Percentiles rank a stretch among this genome's conserved stretches.
phyloP scores from a whole-genome alignment of 495 filamentous ascomycete species.

The Penicillium goetzii region DNA sequence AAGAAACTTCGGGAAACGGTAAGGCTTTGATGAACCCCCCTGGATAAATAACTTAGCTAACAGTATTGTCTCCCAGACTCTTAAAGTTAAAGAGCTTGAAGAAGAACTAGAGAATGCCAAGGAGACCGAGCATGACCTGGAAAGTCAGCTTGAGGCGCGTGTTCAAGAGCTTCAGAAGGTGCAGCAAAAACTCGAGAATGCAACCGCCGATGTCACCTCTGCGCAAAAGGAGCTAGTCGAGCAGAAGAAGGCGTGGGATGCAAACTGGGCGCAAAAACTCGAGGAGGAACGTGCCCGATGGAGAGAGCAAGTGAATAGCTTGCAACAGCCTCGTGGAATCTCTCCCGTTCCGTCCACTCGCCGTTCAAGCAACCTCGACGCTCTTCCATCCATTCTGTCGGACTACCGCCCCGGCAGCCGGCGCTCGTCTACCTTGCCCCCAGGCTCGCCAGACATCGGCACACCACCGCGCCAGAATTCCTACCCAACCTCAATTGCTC shows the following conservation, averaged over 20 bases:
- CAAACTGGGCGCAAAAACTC: conserved; percentile 61
- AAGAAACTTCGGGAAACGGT: conserved; percentile 86
- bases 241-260: conserved; percentile 69
- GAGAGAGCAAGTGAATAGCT: conserved; percentile 60
- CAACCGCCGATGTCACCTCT: conserved; percentile 63
- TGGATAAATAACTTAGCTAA: conserved; percentile 16
- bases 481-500: conserved; percentile 44
- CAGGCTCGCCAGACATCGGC: conserved; percentile 43
- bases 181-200: conserved; percentile 64
- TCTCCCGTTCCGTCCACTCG: conserved; percentile 53
- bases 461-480: conserved; percentile 50
- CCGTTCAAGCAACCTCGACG: conserved; percentile 49
- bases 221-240: conserved; percentile 65
- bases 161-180: conserved; percentile 66
- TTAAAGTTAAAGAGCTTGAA: conserved; percentile 74
- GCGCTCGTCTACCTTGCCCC: conserved; percentile 51
- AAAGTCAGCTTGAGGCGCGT: conserved; percentile 59
- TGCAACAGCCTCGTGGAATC: conserved; percentile 52
- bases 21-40: conserved; percentile 33
- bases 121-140: conserved; percentile 64
- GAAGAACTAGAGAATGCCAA: conserved; percentile 78
- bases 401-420: conserved; percentile 51
- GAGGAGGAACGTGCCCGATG: conserved; percentile 78
- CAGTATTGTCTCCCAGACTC: conserved; percentile 53
- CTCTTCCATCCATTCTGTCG: conserved; percentile 29